Evolutionary conservation across 1,284 basidiomycete species (phyloP).

Genomic region (Tilletia walkeri): DNA sequence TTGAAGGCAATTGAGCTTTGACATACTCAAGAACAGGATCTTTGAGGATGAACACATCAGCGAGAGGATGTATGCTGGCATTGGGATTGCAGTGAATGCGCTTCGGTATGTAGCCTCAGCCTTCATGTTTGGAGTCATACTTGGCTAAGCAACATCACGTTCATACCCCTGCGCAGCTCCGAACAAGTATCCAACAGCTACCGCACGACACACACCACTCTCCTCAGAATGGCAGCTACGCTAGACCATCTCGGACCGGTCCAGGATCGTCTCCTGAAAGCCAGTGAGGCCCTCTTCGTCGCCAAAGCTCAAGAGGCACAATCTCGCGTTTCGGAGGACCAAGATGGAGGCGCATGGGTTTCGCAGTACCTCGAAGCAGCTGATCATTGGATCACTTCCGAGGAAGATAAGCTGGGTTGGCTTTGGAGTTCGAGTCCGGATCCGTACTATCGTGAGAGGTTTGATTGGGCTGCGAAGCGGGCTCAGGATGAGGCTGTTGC

Average conservation of each 20-base stretch:
- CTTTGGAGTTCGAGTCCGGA: conserved; percentile 1
- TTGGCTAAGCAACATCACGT: too few relatives aligned
- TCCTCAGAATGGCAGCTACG: conserved; percentile 38
- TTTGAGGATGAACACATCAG: conserved; percentile 29
- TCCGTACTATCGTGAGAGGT: background rate
- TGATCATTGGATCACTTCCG: background rate
- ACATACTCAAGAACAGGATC: conserved; percentile 38
- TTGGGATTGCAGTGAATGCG: conserved; percentile 26
- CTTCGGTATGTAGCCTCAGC: conserved; percentile 22
- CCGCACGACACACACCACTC: conserved; percentile 27
- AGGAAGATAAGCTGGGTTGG: background rate
- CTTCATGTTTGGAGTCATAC: too few relatives aligned
- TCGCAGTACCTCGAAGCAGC: conserved; percentile 9
- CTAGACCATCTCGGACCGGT: conserved; percentile 32
- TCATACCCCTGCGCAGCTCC: background rate
- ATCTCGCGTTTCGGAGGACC: background rate
- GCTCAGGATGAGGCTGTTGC: background rate
- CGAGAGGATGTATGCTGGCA: conserved; percentile 19
- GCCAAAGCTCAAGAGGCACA: conserved; percentile 28
- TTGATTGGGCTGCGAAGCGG: background rate
- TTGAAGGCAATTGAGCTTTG: conserved; percentile 33
- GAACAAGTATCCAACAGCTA: conserved; percentile 21
- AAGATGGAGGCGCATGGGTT: background rate
- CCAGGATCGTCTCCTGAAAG: conserved; percentile 28
- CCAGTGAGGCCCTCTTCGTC: conserved; percentile 34